These are phyloP conservation scores for Macrolepiota albuminosa DNA, from an alignment of 768 basidiomycete genomes.

Conservation along the genomic window DNA sequence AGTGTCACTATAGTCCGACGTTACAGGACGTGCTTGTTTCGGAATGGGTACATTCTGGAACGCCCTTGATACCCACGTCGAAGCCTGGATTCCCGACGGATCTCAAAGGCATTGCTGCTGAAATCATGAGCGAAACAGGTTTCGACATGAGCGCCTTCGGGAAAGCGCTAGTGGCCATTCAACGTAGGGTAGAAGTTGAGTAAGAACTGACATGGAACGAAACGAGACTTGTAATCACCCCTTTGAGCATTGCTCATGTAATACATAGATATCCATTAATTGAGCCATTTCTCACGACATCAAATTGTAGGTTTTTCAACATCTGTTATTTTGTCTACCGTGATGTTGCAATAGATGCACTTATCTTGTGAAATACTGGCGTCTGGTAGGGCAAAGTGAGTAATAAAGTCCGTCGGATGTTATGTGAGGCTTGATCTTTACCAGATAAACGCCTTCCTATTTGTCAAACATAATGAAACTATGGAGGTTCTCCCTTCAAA, in stretches of 20 bases:
- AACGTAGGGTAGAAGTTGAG: neutral
- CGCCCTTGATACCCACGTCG: neutral
- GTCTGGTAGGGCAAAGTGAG: neutral
- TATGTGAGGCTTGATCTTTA: neutral
- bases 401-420: neutral
- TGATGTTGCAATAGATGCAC: neutral
- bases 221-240: neutral
- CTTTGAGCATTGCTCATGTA: neutral
- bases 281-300: neutral
- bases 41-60: conserved; percentile 27
- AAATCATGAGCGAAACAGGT: conserved; percentile 15
- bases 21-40: conserved; percentile 33
- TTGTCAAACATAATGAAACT: neutral
- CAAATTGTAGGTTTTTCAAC: neutral
- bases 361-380: neutral
- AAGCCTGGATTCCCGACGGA: neutral
- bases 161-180: conserved; percentile 10
- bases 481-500: neutral
- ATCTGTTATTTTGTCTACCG: neutral
- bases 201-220: neutral
- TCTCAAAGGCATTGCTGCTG: conserved; percentile 8
- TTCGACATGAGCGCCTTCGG: conserved; percentile 14
- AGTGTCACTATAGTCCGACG: conserved; percentile 36
- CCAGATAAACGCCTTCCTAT: neutral
- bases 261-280: neutral